Evolutionary conservation across 2,329 filamentous ascomycete species (phyloP), one percentile per base, ranked within the genome.

Genomic region (Ceratocystis destructans): DNA sequence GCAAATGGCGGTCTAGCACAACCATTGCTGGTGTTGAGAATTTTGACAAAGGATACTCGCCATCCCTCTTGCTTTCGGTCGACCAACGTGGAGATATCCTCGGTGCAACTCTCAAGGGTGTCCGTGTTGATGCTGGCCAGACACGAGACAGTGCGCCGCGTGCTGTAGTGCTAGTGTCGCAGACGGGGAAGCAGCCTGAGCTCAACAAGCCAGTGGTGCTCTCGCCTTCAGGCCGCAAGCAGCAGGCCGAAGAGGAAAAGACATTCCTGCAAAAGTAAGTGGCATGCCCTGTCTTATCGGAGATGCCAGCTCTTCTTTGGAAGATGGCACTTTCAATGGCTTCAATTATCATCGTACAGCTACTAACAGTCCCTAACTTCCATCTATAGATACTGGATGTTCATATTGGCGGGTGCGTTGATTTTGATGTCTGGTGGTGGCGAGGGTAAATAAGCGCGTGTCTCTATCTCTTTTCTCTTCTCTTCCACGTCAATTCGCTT

Each of bases 111-210:
- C 73, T 80, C 61, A 80, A 80, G 72, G 83, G 83, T n/a, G 79
- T 83, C 22, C 73, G 73, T 70, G 82, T 87, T 66, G 84, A 87
- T 72, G 84, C 84, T 10, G 84, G 84, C 1, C 78, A 82, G 70
- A 87, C 84, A 71, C 78, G 84, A 69, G 83, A 87, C 72, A 87
- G 87, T 75, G 83, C 83, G 0, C 83, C 85, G 57, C 79, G 83
- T 76, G 82, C 81, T 6, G 73, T 79, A 64, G 75, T 87, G 61
- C 71, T 80, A 57, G 74, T 77, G 28, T 76, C 79, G 53, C 74
- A 71, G 59, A 75, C 73, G 66, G 85, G 83, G 1, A 79, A 79
- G 73, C 78, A 81, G 72, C 83, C 84, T 1, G 79, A 79, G 70
- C 75, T 88, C 71, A 87, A 87, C 71, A 83, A 82, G 75, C 85